Evolutionary conservation across 257 asterid genomes (phyloP).

Genomic region (Ophiorrhiza pumila): DNA sequence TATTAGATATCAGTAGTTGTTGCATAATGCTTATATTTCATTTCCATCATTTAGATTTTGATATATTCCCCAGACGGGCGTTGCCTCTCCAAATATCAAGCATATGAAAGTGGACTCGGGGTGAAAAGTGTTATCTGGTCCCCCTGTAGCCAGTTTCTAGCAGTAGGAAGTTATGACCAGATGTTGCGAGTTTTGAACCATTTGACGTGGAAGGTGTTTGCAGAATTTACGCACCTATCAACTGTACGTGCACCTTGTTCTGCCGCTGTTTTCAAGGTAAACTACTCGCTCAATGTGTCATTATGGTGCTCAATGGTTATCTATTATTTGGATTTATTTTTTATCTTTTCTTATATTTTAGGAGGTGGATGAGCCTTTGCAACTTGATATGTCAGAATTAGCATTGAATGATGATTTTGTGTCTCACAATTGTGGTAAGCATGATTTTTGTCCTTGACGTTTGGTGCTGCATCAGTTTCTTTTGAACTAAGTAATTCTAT

Average conservation of each 20-base stretch:
- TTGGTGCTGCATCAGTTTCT: neutral
- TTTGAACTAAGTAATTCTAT: neutral
- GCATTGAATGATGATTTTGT: slow-evolving; percentile 63
- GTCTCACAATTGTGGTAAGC: slow-evolving; percentile 64
- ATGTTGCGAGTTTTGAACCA: slow-evolving; percentile 94
- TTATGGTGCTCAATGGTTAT: slow-evolving; percentile 9
- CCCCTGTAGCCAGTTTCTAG: slow-evolving; percentile 92
- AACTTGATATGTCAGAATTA: slow-evolving; percentile 84
- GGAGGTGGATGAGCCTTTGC: slow-evolving; percentile 97
- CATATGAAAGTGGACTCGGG: slow-evolving; percentile 95
- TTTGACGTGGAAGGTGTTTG: slow-evolving; percentile 99
- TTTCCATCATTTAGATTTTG: slow-evolving; percentile 56
- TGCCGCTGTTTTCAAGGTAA: slow-evolving; percentile 91
- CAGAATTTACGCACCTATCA: slow-evolving; percentile 84
- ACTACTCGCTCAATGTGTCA: slow-evolving; percentile 14
- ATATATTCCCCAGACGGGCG: slow-evolving; percentile 96
- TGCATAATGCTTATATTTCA: slow-evolving; percentile 13
- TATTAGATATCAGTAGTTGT: slow-evolving; percentile 7
- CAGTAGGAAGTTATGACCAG: slow-evolving; percentile 98
- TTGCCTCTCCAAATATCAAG: slow-evolving; percentile 92
- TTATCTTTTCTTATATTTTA: slow-evolving; percentile 24
- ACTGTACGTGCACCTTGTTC: slow-evolving; percentile 86
- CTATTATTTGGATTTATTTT: slow-evolving; percentile 2
- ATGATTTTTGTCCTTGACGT: neutral
- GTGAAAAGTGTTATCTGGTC: slow-evolving; percentile 97